Percentiles rank a stretch among this genome's conserved stretches.
These are phyloP conservation scores for Beta corolliflora DNA, from an alignment of 179 eudicot genomes.

Conservation along the genomic window DNA sequence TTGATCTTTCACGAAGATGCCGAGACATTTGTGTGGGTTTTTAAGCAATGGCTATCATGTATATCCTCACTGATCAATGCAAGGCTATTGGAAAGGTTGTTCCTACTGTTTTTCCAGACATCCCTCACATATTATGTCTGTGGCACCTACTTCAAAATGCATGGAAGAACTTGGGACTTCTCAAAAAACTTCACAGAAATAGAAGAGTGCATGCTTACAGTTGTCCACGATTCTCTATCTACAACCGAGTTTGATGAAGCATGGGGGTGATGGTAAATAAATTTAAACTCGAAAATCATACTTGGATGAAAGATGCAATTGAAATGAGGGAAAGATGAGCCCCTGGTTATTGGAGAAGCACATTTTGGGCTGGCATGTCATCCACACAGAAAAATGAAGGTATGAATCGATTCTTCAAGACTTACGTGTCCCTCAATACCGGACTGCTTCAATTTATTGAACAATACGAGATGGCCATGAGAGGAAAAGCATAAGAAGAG, in stretches of 20 bases:
- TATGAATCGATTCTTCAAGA: not conserved
- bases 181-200: not conserved
- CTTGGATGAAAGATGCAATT: not conserved
- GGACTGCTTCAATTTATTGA: not conserved
- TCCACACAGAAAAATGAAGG: slow-evolving; percentile 8
- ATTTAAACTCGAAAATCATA: not conserved
- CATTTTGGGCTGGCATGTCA: slow-evolving; percentile 5
- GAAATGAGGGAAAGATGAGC: not conserved
- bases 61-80: not conserved
- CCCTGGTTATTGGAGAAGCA: not conserved
- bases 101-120: not conserved
- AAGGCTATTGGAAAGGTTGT: not conserved
- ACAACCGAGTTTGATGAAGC: slow-evolving; percentile 5
- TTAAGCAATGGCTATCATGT: not conserved
- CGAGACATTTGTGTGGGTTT: not conserved
- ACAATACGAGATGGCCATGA: not conserved
- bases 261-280: not conserved
- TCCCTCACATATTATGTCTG: not conserved
- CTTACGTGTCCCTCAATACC: not conserved
- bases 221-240: not conserved
- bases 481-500: not conserved
- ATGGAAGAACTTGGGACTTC: not conserved
- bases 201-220: not conserved
- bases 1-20: not conserved
- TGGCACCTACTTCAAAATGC: slow-evolving; percentile 7